Evolutionary conservation across 352 stramenopile species (phyloP), one percentile per base, ranked within the genome.

Genomic region (Phytophthora sp.): DNA sequence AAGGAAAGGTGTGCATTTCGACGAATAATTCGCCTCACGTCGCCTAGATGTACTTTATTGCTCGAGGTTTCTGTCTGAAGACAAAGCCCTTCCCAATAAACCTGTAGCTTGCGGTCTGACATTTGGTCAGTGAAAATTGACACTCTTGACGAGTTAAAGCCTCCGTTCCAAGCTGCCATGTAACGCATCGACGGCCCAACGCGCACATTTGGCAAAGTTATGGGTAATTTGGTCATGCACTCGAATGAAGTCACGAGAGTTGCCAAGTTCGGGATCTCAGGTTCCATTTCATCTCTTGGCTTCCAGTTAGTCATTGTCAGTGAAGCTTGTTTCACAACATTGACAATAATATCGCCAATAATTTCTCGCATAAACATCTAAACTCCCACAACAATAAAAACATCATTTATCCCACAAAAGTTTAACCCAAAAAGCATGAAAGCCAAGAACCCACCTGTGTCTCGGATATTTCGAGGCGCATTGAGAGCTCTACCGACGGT

Each of bases 131-230:
- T 42, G 2, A 59, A 5, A 26, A 71, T 39, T 30, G 27, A 62
- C 26, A 67, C 33, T 15, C 8, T 13, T 5, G 41, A n/a, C 13
- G 20, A 39, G 21, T 36, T 9, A 21, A 20, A 36, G 16, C 26
- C n/a, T 38, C 2, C 21, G 16, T 18, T 38, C 57, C 47, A 71
- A 26, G 27, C 20, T 20, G 31, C 41, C 3, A 66, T 1, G 30
- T 67, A 71, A 4, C 57, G 7, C 64, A 72, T 67, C 29, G 51
- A 49, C 18, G 64, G 52, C 2, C 57, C 64, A 29, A 68, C 15
- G 1, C 9, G 36, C 4, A 63, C 0, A 30, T 58, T 63, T 55
- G 57, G 18, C 18, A 51, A 57, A 7, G 11, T 7, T 15, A 67
- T 12, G 16, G 57, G 27, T 2, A 68, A 11, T 23, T 18, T 59